A percentile compares a stretch with the other conserved stretches of the same genome.
These are phyloP conservation scores for Teunomyces funiuensis DNA, from an alignment of 805 yeast species.

Conservation along the genomic window DNA sequence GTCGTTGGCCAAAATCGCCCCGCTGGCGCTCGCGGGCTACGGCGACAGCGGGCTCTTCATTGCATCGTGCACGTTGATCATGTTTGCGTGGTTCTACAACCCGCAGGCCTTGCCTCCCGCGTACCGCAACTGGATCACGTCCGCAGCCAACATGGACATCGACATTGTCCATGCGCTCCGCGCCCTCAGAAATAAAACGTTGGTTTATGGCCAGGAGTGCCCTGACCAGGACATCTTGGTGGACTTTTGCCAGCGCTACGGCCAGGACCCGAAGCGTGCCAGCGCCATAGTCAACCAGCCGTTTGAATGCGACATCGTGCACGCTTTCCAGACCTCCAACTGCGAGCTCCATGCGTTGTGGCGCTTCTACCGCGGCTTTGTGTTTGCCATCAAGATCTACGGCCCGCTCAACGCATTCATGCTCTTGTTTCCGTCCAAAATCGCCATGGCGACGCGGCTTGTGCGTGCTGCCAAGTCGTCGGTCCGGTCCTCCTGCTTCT, in stretches of 20 bases:
- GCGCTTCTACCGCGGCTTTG: conserved; percentile 43
- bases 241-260: conserved; percentile 31
- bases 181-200: conserved; percentile 26
- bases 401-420: conserved; percentile 38
- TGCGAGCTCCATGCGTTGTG: conserved; percentile 50
- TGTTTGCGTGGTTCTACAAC: conserved; percentile 39
- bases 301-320: conserved; percentile 41
- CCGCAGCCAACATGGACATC: conserved; percentile 48
- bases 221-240: conserved; percentile 28
- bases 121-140: conserved; percentile 48
- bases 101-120: conserved; percentile 44
- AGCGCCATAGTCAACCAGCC: conserved; percentile 28
- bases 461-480: conserved; percentile 26
- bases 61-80: conserved; percentile 30
- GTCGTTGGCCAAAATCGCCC: conserved; percentile 10
- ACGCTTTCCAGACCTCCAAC: conserved; percentile 35
- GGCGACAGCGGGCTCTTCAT: conserved; percentile 33
- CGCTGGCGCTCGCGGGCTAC: conserved; percentile 8
- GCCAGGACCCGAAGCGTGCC: conserved; percentile 33
- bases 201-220: conserved; percentile 35
- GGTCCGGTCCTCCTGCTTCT: conserved; percentile 42
- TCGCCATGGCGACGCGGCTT: conserved; percentile 14
- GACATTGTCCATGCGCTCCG: conserved; percentile 35
- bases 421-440: conserved; percentile 22
- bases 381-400: conserved; percentile 40